These are phyloP conservation scores for Pseudodiploospora longispora DNA, from an alignment of 2,329 filamentous ascomycete genomes.

Conservation along the genomic window DNA sequence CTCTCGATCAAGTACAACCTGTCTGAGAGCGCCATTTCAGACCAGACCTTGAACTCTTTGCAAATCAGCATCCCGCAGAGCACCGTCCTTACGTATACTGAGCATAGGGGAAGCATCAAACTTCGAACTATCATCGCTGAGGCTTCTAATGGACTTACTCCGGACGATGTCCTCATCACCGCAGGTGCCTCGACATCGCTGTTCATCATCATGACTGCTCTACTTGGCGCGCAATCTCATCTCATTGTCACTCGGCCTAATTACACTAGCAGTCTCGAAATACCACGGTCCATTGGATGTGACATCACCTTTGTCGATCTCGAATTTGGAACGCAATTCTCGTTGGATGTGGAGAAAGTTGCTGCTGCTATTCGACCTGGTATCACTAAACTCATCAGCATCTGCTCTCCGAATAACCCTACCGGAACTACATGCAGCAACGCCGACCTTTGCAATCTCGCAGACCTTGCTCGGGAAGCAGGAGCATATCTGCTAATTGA, in stretches of 20 bases:
- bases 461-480: too few relatives aligned
- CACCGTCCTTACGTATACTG: conserved; percentile 14
- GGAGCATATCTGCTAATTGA: too few relatives aligned
- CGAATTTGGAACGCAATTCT: conserved; percentile 11
- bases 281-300: conserved; percentile 14
- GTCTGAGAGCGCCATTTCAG: conserved; percentile 16
- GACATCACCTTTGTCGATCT: conserved; percentile 15
- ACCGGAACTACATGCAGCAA: too few relatives aligned
- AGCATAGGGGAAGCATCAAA: conserved; percentile 11
- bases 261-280: conserved; percentile 17
- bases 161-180: conserved; percentile 15
- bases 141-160: conserved; percentile 6
- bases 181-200: too few relatives aligned
- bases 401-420: too few relatives aligned
- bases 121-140: conserved; percentile 11
- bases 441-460: too few relatives aligned
- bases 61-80: conserved; percentile 11
- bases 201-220: too few relatives aligned
- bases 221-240: conserved; percentile 8
- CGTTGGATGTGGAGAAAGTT: too few relatives aligned
- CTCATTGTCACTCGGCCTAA: conserved; percentile 16
- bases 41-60: conserved; percentile 13
- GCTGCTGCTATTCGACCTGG: too few relatives aligned
- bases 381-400: too few relatives aligned
- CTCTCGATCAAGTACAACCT: conserved; percentile 16